Base-by-base conservation (phyloP, 306 rosid genomes). In the Mimosa pudica region DNA sequence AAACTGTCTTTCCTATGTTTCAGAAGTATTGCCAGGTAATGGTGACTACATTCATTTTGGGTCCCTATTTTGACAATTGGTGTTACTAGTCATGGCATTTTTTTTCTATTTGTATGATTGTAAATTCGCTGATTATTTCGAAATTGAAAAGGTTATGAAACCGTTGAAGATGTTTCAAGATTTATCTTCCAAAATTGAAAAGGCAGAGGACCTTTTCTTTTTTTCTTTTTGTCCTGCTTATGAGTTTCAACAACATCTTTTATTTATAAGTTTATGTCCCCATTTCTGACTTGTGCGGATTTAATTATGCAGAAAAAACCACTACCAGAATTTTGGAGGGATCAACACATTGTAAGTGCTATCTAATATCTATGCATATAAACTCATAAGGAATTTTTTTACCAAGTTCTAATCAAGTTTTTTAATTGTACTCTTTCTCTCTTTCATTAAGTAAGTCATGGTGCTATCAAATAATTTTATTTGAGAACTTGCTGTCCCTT, bases 271-370 rank as follows among this genome's bases (percentile, higher is more conserved):
- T 55, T 20, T 77, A 66, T 30, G 55, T 82, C 66, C 77, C 65
- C 62, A 10, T 82, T 81, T 65, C 76, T 85, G 74, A 82, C 77
- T 24, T 24, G 48, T 36, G 32, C 73, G 84, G 36, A 71, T 70
- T 74, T 73, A 75, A 67, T 82, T 57, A 73, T 84, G 93, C 97
- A 96, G 98, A 96, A 90, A 81, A 91, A 81, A 86, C 91, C 98
- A 8, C 87, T 96, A 13, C 99, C 98, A 55, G 99, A 96, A 86
- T 96, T 96, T 91, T 96, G 99, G 98, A 92, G 98, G 77, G 98
- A 89, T 77, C 99, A 44, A 42, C 84, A 84, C 88, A 79, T 96
- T 82, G 99, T 96, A 85, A 93, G 98, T 86, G 18, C 78, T 69
- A 66, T 74, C 57, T 73, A 18, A 77, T 69, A 66, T 74, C 57